Conservation (phyloP, 208 protist genomes). For the Wallacemonas rigidus region DNA sequence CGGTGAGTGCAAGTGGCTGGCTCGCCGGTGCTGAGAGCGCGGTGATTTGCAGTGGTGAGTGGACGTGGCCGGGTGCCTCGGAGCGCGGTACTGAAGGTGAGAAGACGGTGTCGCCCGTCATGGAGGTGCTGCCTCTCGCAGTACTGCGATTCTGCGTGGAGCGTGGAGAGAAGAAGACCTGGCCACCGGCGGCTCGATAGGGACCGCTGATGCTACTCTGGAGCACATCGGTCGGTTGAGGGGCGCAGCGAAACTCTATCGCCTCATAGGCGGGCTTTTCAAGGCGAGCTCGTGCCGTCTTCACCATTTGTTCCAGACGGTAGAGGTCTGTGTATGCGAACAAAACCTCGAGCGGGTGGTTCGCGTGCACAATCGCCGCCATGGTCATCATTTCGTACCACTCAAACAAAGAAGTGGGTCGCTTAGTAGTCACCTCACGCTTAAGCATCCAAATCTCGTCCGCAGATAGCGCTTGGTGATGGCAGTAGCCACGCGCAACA, state of each 20-base stretch:
- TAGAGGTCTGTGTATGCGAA: conserved; percentile 7
- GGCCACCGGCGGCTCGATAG: no score
- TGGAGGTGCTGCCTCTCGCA: background rate
- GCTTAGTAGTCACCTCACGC: background rate
- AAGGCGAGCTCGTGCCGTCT: background rate
- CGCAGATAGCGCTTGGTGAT: background rate
- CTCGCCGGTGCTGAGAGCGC: background rate
- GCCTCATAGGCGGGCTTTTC: background rate
- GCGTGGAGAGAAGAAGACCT: no score
- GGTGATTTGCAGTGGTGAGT: conserved; percentile 4
- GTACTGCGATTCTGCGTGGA: background rate
- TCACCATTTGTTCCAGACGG: conserved; percentile 10
- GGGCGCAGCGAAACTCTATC: background rate
- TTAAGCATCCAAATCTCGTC: background rate
- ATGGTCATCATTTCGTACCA: conserved; percentile 3
- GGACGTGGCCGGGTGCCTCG: conserved; percentile 1
- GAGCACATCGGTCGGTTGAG: background rate
- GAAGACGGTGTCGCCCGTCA: conserved; percentile 15
- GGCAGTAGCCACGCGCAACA: conserved; percentile 1
- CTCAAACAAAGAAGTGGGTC: conserved; percentile 7
- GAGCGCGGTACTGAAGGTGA: conserved; percentile 6
- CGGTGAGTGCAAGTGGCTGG: background rate
- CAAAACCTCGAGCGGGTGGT: background rate
- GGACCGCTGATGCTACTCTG: background rate
- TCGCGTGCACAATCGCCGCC: conserved; percentile 9